Percentiles rank a stretch among this genome's conserved stretches.
Evolutionary conservation across 1,284 basidiomycete genomes (phyloP).

Genomic region (Ganoderma boninense): DNA sequence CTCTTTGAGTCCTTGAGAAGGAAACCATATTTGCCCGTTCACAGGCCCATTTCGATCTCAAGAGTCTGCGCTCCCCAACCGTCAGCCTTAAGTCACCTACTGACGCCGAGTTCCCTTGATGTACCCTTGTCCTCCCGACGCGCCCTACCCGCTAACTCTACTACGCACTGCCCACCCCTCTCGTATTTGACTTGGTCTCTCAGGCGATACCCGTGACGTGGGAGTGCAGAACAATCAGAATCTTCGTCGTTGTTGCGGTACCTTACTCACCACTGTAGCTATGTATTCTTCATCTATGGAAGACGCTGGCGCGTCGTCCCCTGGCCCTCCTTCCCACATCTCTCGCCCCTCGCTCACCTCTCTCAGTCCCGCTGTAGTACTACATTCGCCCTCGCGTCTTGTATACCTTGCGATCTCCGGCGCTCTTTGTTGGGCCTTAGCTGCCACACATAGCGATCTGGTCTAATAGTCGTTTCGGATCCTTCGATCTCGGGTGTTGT

Average conservation of each 20-base stretch:
- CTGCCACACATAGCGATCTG: background rate
- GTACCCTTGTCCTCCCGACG: background rate
- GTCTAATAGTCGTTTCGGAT: background rate
- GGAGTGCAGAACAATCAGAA: background rate
- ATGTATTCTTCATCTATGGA: background rate
- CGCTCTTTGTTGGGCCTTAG: background rate
- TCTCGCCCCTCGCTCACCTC: background rate
- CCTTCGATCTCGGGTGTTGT: background rate
- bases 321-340: background rate
- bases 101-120: slow-evolving; percentile 1
- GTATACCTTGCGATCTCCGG: background rate
- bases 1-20: background rate
- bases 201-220: background rate
- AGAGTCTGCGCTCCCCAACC: slow-evolving; percentile 13
- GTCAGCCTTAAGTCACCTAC: slow-evolving; percentile 6
- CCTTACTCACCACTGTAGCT: slow-evolving; percentile 7
- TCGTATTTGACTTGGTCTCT: background rate
- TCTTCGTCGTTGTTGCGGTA: background rate
- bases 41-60: slow-evolving; percentile 13
- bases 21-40: background rate
- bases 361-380: background rate
- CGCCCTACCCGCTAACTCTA: background rate
- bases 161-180: background rate
- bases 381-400: background rate
- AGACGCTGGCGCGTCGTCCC: slow-evolving; percentile 2